Base-by-base conservation (phyloP, 257 asterid species). In the Fraxinus anomala region DNA sequence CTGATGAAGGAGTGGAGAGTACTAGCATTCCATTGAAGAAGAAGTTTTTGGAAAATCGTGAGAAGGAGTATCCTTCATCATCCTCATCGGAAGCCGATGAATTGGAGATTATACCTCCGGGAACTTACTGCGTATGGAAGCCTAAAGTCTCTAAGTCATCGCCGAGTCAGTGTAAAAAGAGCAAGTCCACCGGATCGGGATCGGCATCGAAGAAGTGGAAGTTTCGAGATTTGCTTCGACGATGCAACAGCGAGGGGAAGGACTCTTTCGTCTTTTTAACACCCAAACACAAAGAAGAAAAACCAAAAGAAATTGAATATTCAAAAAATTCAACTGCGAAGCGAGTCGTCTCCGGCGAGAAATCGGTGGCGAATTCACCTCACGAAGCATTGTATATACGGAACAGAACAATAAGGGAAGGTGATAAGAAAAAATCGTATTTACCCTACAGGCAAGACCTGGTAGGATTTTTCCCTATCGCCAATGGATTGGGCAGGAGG, bases 371-470 rank as follows among this genome's bases (percentile, higher is more conserved):
- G 28, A n/a, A 56, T 1, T 10, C 56, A n/a, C 72, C 3, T 21
- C 76, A 88, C 70, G 87, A 86, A 76, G 86, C 83, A 0, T 71
- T 88, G 19, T 88, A 85, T 24, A 81, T 86, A 30, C 82, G 75
- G 71, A 86, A 80, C 68, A 73, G 90, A 76, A 88, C 89, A 78
- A 73, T 73, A 82, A 86, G 76, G 83, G 92, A 83, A n/a, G 89
- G 70, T 19, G 82, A 86, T 42, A 82, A 76, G 85, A 89, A 74
- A 82, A 85, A 81, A 82, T 89, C 97, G 31, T 87, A 78, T 75
- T 85, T 91, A 23, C 98, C 96, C 47, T 89, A 93, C 86, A 75
- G 92, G 82, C 91, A 67, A 71, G 91, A 89, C 79, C 85, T 91
- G 3, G 91, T 89, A 7, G 96, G 98, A n/a, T 12, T 42, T 42